Percentiles rank a stretch among this genome's conserved stretches.
Conservation (phyloP, 495 filamentous ascomycete genomes). For the Lasiosphaeriaceae sp. region DNA sequence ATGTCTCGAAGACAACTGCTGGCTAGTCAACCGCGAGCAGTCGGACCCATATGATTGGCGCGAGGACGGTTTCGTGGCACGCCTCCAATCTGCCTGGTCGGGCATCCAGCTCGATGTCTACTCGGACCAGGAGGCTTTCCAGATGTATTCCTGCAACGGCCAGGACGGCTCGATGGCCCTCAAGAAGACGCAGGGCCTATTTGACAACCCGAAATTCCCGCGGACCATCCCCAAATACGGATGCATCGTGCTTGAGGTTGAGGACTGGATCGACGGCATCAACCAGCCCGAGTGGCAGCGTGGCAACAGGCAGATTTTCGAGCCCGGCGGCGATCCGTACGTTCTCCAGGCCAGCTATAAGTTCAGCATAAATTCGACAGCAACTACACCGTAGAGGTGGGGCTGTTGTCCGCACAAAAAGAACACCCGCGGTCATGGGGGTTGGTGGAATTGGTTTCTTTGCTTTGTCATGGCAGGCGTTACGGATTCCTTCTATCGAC, state of each 20-base stretch:
- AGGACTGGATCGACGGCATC: constrained; percentile 78
- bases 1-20: constrained; percentile 48
- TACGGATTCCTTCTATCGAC: too few relatives aligned
- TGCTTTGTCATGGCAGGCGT: too few relatives aligned
- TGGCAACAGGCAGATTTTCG: constrained; percentile 55
- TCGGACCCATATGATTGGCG: constrained; percentile 54
- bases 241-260: constrained; percentile 65
- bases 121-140: constrained; percentile 72
- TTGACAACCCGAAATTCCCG: constrained; percentile 33
- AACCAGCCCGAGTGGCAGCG: constrained; percentile 77
- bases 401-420: background rate
- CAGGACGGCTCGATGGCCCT: constrained; percentile 64
- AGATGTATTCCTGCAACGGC: constrained; percentile 72
- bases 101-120: constrained; percentile 71
- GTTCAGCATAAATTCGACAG: constrained; percentile 46
- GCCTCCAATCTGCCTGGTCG: constrained; percentile 57
- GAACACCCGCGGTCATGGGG: too few relatives aligned
- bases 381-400: constrained; percentile 10
- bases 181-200: constrained; percentile 60
- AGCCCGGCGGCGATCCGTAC: constrained; percentile 58
- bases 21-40: constrained; percentile 37
- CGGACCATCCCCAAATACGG: constrained; percentile 61
- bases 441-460: too few relatives aligned
- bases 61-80: constrained; percentile 54
- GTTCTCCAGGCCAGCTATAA: constrained; percentile 63